Conservation (phyloP, 1,284 basidiomycete genomes). For the Mycosarcoma maydis region DNA sequence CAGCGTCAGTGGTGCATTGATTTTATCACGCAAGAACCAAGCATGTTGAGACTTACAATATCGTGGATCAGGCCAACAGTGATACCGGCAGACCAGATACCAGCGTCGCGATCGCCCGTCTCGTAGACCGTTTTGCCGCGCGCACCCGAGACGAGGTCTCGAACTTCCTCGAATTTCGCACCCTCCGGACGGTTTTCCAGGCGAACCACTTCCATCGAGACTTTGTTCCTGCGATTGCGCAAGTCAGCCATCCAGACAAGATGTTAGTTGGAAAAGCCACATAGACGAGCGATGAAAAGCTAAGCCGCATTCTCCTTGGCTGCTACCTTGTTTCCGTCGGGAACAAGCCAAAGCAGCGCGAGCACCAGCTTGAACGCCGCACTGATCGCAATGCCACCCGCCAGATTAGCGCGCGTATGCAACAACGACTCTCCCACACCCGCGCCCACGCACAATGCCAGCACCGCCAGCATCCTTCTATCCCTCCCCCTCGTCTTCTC, state of each 20-base stretch:
- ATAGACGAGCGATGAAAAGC: no score
- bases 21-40: no score
- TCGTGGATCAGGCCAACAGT: constrained; percentile 84
- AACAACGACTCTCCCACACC: constrained; percentile 56
- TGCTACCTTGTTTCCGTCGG: constrained; percentile 30
- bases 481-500: constrained; percentile 48
- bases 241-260: no score
- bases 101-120: constrained; percentile 83
- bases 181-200: constrained; percentile 83
- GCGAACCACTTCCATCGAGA: constrained; percentile 81
- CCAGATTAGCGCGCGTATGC: constrained; percentile 41
- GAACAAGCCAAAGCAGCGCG: constrained; percentile 45
- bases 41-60: constrained; percentile 72
- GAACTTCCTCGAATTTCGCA: constrained; percentile 86
- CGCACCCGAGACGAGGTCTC: constrained; percentile 79
- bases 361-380: constrained; percentile 53
- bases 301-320: constrained; percentile 18
- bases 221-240: constrained; percentile 71
- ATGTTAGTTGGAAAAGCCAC: no score
- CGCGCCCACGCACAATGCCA: constrained; percentile 48
- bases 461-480: constrained; percentile 46
- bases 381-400: constrained; percentile 48
- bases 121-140: constrained; percentile 84
- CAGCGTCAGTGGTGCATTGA: no score
- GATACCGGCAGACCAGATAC: constrained; percentile 87